Conservation (phyloP, 768 basidiomycete species). For the Phlegmacium glaucopus region DNA sequence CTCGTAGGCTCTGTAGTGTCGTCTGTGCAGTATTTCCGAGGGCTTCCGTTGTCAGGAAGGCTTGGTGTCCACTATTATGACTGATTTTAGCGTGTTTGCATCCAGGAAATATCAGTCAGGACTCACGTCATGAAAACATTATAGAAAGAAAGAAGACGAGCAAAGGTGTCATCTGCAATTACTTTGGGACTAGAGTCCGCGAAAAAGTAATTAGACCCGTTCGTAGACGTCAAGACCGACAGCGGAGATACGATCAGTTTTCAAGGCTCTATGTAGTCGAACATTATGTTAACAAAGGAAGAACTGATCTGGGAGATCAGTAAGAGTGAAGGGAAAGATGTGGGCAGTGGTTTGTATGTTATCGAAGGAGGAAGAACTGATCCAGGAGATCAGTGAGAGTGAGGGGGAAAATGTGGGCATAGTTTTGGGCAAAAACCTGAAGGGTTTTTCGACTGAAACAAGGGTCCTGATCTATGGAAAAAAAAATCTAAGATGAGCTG, state of each 20-base stretch:
- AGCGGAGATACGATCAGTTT: conserved; percentile 36
- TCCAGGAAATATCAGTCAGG: not conserved
- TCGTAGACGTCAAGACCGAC: conserved; percentile 44
- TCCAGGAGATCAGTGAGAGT: too few relatives aligned
- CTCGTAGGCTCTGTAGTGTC: conserved; percentile 33
- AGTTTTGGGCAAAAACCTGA: too few relatives aligned
- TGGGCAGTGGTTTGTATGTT: too few relatives aligned
- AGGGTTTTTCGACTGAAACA: too few relatives aligned
- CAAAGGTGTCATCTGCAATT: conserved; percentile 42
- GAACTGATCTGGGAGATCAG: too few relatives aligned
- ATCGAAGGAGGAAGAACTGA: too few relatives aligned
- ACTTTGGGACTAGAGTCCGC: conserved; percentile 40
- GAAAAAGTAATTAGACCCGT: conserved; percentile 40
- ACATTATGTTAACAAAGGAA: too few relatives aligned
- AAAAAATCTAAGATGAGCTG: too few relatives aligned
- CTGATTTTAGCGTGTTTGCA: not conserved
- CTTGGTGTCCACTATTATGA: conserved; percentile 37
- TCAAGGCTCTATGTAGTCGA: conserved; percentile 32
- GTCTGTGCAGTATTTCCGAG: conserved; percentile 37
- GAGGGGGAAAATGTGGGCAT: too few relatives aligned
- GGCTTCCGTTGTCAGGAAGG: conserved; percentile 39
- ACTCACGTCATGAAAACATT: conserved; percentile 43
- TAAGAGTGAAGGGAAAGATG: too few relatives aligned
- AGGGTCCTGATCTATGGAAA: too few relatives aligned
- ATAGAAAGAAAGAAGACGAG: conserved; percentile 42